These are phyloP conservation scores for Omphalotus guepiniiformis DNA, from an alignment of 768 basidiomycete species.

Conservation along the genomic window DNA sequence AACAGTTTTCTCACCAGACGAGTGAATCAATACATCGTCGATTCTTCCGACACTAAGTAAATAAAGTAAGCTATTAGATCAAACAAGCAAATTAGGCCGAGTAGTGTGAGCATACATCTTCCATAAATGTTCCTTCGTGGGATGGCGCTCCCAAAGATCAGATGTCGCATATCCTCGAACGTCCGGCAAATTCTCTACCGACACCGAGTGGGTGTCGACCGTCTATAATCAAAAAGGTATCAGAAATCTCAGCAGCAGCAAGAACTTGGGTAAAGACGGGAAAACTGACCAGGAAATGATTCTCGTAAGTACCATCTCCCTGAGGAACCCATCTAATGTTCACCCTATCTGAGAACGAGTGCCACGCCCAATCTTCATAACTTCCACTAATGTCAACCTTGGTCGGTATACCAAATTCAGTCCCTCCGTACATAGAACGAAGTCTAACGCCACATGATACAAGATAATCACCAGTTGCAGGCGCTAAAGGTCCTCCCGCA, in stretches of 20 bases:
- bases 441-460: slow-evolving; percentile 15
- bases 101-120: slow-evolving; percentile 25
- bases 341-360: not conserved
- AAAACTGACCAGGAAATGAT: slow-evolving; percentile 3
- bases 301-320: slow-evolving; percentile 10
- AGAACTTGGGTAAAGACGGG: not conserved
- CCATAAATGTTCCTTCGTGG: slow-evolving; percentile 32
- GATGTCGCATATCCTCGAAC: slow-evolving; percentile 34
- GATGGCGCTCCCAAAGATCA: slow-evolving; percentile 34
- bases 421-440: slow-evolving; percentile 15
- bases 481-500: slow-evolving; percentile 2
- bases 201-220: slow-evolving; percentile 20
- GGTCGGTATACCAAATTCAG: slow-evolving; percentile 16
- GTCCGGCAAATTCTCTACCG: slow-evolving; percentile 30
- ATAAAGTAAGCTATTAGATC: too few species aligned
- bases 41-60: slow-evolving; percentile 40
- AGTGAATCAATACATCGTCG: slow-evolving; percentile 25
- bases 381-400: not conserved
- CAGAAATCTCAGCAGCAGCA: not conserved
- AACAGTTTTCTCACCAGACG: slow-evolving; percentile 27
- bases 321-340: slow-evolving; percentile 1
- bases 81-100: slow-evolving; percentile 25
- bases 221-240: slow-evolving; percentile 15
- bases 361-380: slow-evolving; percentile 17
- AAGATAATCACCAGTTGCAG: slow-evolving; percentile 13